Evolutionary conservation across 371 early-diverging fungal species (phyloP).

Genomic region (Circinella umbellata): DNA sequence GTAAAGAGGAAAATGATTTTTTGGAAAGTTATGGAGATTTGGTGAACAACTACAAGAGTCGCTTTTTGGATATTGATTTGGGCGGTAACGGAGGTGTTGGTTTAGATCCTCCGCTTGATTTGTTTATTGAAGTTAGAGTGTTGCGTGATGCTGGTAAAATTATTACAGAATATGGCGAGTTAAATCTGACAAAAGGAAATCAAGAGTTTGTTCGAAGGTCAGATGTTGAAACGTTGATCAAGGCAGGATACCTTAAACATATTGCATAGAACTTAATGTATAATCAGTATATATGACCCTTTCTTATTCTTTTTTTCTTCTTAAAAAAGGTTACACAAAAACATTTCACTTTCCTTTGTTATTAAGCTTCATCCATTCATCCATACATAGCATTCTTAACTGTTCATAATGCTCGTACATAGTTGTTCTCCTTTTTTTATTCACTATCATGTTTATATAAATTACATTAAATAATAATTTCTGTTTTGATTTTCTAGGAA

Average conservation of each 20-base stretch:
- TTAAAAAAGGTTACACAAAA: too few relatives aligned
- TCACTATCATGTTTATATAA: too few relatives aligned
- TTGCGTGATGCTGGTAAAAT: slow-evolving; percentile 88
- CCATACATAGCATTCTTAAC: too few relatives aligned
- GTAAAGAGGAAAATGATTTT: slow-evolving; percentile 72
- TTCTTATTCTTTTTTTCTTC: too few relatives aligned
- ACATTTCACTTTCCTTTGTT: too few relatives aligned
- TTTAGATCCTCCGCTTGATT: slow-evolving; percentile 84
- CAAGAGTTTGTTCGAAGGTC: slow-evolving; percentile 85
- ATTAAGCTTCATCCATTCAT: too few relatives aligned
- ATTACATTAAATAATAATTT: too few relatives aligned
- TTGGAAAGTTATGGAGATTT: slow-evolving; percentile 64
- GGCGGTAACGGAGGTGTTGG: slow-evolving; percentile 72
- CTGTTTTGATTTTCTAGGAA: too few relatives aligned
- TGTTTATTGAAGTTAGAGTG: slow-evolving; percentile 89
- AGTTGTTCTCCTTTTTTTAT: too few relatives aligned
- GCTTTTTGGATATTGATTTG: slow-evolving; percentile 75
- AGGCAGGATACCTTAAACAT: slow-evolving; percentile 80
- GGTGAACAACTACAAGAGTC: slow-evolving; percentile 68
- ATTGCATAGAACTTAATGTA: slow-evolving; percentile 5
- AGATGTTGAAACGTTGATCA: slow-evolving; percentile 89
- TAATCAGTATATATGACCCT: too few relatives aligned
- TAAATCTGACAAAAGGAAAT: slow-evolving; percentile 73
- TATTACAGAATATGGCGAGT: slow-evolving; percentile 79
- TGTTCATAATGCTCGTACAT: too few relatives aligned